phyloP scores from a whole-genome alignment of 1,284 basidiomycete genomes.

The Inonotus obliquus region DNA sequence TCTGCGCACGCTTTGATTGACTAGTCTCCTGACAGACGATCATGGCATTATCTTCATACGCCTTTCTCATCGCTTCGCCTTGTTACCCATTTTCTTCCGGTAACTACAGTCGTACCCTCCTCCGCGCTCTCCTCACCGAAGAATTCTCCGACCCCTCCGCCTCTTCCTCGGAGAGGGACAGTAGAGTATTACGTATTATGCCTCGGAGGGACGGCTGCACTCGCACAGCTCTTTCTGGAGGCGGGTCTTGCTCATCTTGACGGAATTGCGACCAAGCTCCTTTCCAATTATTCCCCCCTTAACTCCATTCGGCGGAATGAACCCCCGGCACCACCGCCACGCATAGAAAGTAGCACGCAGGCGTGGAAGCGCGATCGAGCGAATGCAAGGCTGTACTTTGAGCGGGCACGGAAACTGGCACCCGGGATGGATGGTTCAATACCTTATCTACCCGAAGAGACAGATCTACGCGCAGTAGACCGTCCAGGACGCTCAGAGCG shows the following conservation, averaged over 20 bases:
- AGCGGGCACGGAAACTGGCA: slow-evolving; percentile 54
- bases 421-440: slow-evolving; percentile 52
- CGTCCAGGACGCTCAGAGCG: background rate
- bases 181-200: slow-evolving; percentile 55
- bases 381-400: slow-evolving; percentile 62
- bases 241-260: slow-evolving; percentile 72
- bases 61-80: slow-evolving; percentile 72
- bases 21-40: slow-evolving; percentile 47
- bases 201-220: slow-evolving; percentile 54
- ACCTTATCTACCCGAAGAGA: slow-evolving; percentile 53
- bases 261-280: slow-evolving; percentile 60
- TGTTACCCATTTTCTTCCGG: slow-evolving; percentile 49
- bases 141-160: background rate
- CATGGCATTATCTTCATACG: slow-evolving; percentile 70
- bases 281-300: slow-evolving; percentile 66
- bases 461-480: slow-evolving; percentile 28
- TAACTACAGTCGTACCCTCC: slow-evolving; percentile 22
- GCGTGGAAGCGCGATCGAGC: slow-evolving; percentile 69
- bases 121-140: slow-evolving; percentile 11
- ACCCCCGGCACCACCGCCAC: slow-evolving; percentile 27
- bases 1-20: background rate
- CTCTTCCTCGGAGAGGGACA: slow-evolving; percentile 40
- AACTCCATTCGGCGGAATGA: slow-evolving; percentile 63
- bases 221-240: slow-evolving; percentile 70
- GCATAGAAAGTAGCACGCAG: slow-evolving; percentile 47